Base-by-base conservation (phyloP, 495 filamentous ascomycete species). In the Margaritispora aquatica region DNA sequence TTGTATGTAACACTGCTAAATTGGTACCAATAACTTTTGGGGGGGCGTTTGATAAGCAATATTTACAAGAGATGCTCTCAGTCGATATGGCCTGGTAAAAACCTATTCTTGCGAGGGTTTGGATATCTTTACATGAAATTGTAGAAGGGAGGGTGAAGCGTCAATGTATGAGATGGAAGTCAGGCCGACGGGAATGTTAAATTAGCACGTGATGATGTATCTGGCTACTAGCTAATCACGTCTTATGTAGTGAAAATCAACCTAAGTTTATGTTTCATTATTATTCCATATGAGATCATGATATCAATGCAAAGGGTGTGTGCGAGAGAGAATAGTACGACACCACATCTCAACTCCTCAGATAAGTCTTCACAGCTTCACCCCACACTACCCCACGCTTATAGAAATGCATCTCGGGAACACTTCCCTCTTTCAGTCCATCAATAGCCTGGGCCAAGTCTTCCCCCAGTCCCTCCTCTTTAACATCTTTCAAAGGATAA, bases 381-480 rank as follows among this genome's bases (percentile, higher is more conserved):
- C 83, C 87, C 88, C 88, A 92, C 8, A 84, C 74, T 47, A 84
- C 71, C 0, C 76, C 79, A 8, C 84, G 75, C 69, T 91, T 93
- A 69, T 93, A 92, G 20, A 73, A 68, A 73, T 79, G 76, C 71
- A 91, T 89, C 9, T 69, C 77, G 1, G 84, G 85, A 26, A 84
- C 84, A 74, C 78, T 92, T 5, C 88, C 88, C 52, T 65, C 70
- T 58, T 79, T 80, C 65, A 93, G 67, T 3, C 89, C 89, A 62
- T 91, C 87, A 66, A 93, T 86, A 0, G 88, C 88, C 17, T 73
- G 69, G 0, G 85, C 88, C 26, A 96, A 69, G 26, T 84, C 79
- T 66, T 83, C 77, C 0, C 82, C 84, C 2, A 79, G 67, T 0
- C 87, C 88, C 63, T 92, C 89, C 5, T 75, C 80, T 70, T 85